A percentile compares a stretch with the other conserved stretches of the same genome.
Evolutionary conservation across 129 eudicot genomes (phyloP).

Genomic region (Chrysanthemum makinoi): DNA sequence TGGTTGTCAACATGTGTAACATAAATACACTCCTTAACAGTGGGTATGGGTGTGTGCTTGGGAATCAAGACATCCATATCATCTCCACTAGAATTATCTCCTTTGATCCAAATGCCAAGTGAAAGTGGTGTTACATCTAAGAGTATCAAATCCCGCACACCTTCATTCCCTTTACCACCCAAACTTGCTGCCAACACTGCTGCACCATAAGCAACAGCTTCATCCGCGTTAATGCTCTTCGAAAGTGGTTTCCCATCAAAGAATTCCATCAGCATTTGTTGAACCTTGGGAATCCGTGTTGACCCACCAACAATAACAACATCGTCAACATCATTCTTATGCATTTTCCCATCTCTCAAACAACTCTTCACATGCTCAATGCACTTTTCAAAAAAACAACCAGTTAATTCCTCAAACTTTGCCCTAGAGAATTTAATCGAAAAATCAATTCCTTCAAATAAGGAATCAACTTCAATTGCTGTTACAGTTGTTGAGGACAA

Average conservation of each 20-base stretch:
- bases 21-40: background rate
- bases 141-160: background rate
- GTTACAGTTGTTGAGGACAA: slow-evolving; percentile 8
- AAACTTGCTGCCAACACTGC: slow-evolving; percentile 22
- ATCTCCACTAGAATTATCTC: background rate
- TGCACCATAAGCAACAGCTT: slow-evolving; percentile 22
- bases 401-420: slow-evolving; percentile 10
- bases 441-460: slow-evolving; percentile 21
- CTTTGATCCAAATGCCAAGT: background rate
- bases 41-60: slow-evolving; percentile 3
- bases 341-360: background rate
- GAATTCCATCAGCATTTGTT: slow-evolving; percentile 19
- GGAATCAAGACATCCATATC: slow-evolving; percentile 4
- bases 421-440: slow-evolving; percentile 4
- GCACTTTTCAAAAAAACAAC: slow-evolving; percentile 11
- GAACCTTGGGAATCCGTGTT: slow-evolving; percentile 22
- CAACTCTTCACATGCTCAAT: slow-evolving; percentile 20
- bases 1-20: background rate
- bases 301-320: slow-evolving; percentile 25
- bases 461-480: slow-evolving; percentile 7
- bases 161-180: background rate
- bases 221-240: slow-evolving; percentile 16
- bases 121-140: slow-evolving; percentile 10
- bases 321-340: slow-evolving; percentile 9
- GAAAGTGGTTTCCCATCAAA: slow-evolving; percentile 12